These are phyloP conservation scores for Leccinum variicolor DNA, from an alignment of 768 basidiomycete species.

Conservation along the genomic window DNA sequence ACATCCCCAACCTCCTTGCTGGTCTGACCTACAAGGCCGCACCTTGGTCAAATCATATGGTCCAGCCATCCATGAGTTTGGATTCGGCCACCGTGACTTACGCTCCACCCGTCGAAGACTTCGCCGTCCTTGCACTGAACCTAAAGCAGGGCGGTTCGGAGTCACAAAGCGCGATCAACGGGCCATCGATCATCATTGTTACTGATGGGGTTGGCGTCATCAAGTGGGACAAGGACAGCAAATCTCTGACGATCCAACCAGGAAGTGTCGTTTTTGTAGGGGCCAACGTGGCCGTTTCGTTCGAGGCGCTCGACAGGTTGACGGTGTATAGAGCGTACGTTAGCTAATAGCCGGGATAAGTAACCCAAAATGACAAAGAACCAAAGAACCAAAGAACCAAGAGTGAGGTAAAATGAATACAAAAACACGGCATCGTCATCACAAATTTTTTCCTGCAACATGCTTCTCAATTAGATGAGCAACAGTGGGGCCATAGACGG, in stretches of 20 bases:
- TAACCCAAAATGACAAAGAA: not conserved
- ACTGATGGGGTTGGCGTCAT: slow-evolving; percentile 65
- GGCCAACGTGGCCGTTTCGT: slow-evolving; percentile 56
- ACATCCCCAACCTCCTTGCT: slow-evolving; percentile 84
- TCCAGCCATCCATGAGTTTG: slow-evolving; percentile 54
- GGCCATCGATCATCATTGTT: slow-evolving; percentile 82
- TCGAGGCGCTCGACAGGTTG: slow-evolving; percentile 35
- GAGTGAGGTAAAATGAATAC: not conserved
- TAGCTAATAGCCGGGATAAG: slow-evolving; percentile 7
- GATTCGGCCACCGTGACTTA: slow-evolving; percentile 54
- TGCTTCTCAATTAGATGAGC: slow-evolving; percentile 73
- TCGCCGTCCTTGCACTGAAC: slow-evolving; percentile 72
- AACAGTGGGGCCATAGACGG: slow-evolving; percentile 62
- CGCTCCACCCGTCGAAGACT: slow-evolving; percentile 92
- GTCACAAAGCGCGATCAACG: slow-evolving; percentile 60
- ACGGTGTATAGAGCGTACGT: slow-evolving; percentile 30
- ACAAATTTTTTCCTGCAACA: slow-evolving; percentile 32
- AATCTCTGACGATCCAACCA: slow-evolving; percentile 40
- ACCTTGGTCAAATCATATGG: slow-evolving; percentile 63
- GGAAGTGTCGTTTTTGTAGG: slow-evolving; percentile 86
- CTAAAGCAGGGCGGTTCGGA: slow-evolving; percentile 46
- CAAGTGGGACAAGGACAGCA: slow-evolving; percentile 41
- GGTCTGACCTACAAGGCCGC: slow-evolving; percentile 84
- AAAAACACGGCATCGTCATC: not conserved
- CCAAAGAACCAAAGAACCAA: not conserved